These are phyloP conservation scores for Fraxinus excelsior DNA, from an alignment of 257 asterid genomes.

Conservation along the genomic window DNA sequence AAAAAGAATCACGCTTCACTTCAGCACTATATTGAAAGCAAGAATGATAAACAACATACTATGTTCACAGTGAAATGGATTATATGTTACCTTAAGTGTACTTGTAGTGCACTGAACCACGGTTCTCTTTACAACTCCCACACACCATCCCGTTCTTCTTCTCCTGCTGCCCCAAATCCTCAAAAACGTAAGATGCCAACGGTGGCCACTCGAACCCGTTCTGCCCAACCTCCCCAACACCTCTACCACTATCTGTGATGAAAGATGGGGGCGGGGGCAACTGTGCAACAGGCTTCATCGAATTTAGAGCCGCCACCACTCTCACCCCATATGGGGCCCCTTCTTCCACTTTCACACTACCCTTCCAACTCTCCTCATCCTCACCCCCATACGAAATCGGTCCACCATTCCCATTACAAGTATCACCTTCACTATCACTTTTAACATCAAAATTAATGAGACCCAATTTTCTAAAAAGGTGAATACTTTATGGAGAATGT, in stretches of 20 bases:
- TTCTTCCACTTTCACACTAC: slow-evolving; percentile 82
- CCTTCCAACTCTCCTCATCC: slow-evolving; percentile 58
- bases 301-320: slow-evolving; percentile 85
- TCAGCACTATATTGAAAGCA: neutral
- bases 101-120: slow-evolving; percentile 52
- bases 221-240: slow-evolving; percentile 50
- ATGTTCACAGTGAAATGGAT: slow-evolving; percentile 15
- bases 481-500: slow-evolving; percentile 76
- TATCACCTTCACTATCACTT: slow-evolving; percentile 4
- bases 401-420: slow-evolving; percentile 20
- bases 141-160: slow-evolving; percentile 48
- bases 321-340: slow-evolving; percentile 93
- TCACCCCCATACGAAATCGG: slow-evolving; percentile 25
- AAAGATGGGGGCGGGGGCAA: slow-evolving; percentile 47
- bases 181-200: slow-evolving; percentile 75
- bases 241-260: slow-evolving; percentile 43
- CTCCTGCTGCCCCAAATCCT: slow-evolving; percentile 55
- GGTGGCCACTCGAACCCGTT: slow-evolving; percentile 66
- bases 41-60: neutral
- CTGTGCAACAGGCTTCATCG: slow-evolving; percentile 57
- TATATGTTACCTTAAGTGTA: no score
- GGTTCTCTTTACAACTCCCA: slow-evolving; percentile 65
- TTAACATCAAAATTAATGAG: slow-evolving; percentile 64
- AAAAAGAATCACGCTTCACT: slow-evolving; percentile 1
- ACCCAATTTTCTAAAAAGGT: slow-evolving; percentile 90